A percentile compares a stretch with the other conserved stretches of the same genome.
Conservation (phyloP, 176 grass and related monocot species). For the Panicum miliaceum region DNA sequence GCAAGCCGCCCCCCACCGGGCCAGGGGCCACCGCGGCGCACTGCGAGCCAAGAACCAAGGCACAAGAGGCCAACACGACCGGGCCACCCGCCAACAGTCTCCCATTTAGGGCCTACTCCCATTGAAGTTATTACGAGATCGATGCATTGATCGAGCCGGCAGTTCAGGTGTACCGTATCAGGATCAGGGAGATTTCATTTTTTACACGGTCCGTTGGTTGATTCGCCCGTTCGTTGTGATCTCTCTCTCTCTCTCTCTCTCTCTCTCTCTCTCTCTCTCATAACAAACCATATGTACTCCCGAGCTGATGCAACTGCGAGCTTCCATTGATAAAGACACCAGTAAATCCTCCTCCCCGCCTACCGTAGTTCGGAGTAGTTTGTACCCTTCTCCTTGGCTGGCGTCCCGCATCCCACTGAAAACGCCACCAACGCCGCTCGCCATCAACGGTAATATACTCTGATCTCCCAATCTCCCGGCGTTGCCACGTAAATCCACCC, state of each 20-base stretch:
- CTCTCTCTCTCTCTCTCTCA: neutral
- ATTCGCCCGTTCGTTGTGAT: neutral
- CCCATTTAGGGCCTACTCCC: no score
- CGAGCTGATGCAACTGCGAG: no score
- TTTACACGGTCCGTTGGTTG: neutral
- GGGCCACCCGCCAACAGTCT: neutral
- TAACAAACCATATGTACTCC: neutral
- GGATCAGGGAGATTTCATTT: neutral
- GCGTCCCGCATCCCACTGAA: no score
- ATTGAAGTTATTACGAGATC: neutral
- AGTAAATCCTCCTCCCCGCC: neutral
- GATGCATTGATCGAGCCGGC: neutral
- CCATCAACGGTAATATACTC: slow-evolving; percentile 12
- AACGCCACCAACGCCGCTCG: neutral
- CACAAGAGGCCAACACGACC: neutral
- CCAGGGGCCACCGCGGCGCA: neutral
- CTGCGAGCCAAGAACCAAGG: neutral
- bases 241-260: neutral
- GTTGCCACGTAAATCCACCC: slow-evolving; percentile 49
- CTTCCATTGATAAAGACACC: neutral
- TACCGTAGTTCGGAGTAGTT: neutral
- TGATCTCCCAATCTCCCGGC: neutral
- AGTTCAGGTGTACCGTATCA: neutral
- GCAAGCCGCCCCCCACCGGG: neutral
- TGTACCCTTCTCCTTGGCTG: slow-evolving; percentile 11